phyloP scores from a whole-genome alignment of 306 rosid genomes.

The Glycine tomentella region DNA sequence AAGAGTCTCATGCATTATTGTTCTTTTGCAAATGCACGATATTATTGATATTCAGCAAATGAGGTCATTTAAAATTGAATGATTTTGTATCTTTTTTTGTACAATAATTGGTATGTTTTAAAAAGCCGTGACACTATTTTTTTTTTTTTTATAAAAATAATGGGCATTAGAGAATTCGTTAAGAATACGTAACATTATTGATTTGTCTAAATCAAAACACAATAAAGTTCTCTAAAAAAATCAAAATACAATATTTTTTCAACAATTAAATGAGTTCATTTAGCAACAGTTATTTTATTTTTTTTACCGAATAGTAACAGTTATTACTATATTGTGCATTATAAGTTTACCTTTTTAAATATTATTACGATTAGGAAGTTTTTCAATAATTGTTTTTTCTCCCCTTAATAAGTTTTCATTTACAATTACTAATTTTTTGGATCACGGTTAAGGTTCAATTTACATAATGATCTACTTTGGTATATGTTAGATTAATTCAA shows the following conservation, averaged over 20 bases:
- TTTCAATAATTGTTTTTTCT: neutral
- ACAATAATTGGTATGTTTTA: no score
- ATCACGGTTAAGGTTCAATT: no score
- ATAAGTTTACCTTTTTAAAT: neutral
- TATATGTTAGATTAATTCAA: no score
- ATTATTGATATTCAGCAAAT: neutral
- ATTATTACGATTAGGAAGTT: neutral
- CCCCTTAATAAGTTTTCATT: neutral
- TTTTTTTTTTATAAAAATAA: neutral
- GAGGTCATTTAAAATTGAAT: neutral
- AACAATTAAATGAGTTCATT: no score
- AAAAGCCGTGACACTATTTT: neutral
- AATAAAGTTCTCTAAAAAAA: no score
- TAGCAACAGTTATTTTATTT: no score
- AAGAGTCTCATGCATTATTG: neutral
- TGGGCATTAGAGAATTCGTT: neutral
- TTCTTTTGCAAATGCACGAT: neutral
- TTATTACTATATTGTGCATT: neutral
- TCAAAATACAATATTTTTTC: no score
- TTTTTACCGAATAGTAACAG: neutral
- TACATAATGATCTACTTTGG: no score
- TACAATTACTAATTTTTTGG: neutral
- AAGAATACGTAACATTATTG: neutral
- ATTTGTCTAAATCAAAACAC: no score
- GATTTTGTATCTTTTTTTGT: neutral